phyloP scores from a whole-genome alignment of 768 basidiomycete genomes.

The Tylopilus felleus region DNA sequence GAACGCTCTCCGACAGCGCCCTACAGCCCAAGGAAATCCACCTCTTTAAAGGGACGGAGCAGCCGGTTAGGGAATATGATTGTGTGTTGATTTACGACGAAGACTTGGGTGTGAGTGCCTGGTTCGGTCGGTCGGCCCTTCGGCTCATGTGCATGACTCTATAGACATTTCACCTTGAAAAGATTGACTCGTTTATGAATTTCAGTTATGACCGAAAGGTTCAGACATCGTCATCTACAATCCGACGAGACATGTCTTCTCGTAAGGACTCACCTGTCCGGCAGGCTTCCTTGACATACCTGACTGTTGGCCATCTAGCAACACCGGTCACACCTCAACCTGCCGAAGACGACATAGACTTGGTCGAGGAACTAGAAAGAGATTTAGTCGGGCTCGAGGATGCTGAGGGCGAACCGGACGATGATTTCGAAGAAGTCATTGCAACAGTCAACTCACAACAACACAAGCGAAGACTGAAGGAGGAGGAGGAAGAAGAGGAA shows the following conservation, averaged over 20 bases:
- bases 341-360: slow-evolving; percentile 28
- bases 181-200: slow-evolving; percentile 62
- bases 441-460: slow-evolving; percentile 24
- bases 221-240: slow-evolving; percentile 23
- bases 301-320: slow-evolving; percentile 14
- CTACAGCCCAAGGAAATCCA: slow-evolving; percentile 50
- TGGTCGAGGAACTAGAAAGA: slow-evolving; percentile 28
- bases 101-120: slow-evolving; percentile 54
- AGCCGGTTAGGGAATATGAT: slow-evolving; percentile 61
- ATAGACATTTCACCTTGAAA: slow-evolving; percentile 71
- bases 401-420: slow-evolving; percentile 40
- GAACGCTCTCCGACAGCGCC: background rate
- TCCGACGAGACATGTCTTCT: slow-evolving; percentile 16
- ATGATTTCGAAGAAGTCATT: slow-evolving; percentile 43
- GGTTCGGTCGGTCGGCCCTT: background rate
- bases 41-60: slow-evolving; percentile 56
- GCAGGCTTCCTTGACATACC: background rate
- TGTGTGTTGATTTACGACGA: slow-evolving; percentile 83
- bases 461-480: slow-evolving; percentile 33
- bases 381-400: slow-evolving; percentile 32
- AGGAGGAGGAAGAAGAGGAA: slow-evolving; percentile 30
- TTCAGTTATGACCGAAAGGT: slow-evolving; percentile 51
- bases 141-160: slow-evolving; percentile 10
- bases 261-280: slow-evolving; percentile 16
- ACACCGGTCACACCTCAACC: slow-evolving; percentile 16